Percentiles rank a stretch among this genome's conserved stretches.
Evolutionary conservation across 345 rosid species (phyloP).

Genomic region (Geranium brycei): DNA sequence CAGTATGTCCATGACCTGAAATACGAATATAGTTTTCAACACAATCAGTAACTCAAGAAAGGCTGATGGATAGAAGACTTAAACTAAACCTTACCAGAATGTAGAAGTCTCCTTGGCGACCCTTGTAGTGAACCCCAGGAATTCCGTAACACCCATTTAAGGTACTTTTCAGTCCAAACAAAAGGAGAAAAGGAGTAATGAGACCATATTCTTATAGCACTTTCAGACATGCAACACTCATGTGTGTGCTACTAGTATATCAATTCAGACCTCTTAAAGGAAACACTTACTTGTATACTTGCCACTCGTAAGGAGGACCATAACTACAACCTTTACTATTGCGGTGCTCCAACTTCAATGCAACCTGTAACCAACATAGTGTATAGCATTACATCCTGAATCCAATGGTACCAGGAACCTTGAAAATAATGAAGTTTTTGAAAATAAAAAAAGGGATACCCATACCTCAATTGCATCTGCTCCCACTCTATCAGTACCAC

Average conservation of each 20-base stretch:
- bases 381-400: conserved; percentile 8
- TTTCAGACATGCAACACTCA: background rate
- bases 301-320: conserved; percentile 99
- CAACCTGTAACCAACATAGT: conserved; percentile 44
- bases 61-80: conserved; percentile 1
- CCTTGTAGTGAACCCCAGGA: conserved; percentile 80
- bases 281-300: conserved; percentile 67
- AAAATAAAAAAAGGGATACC: background rate
- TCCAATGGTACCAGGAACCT: background rate
- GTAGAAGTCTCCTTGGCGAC: conserved; percentile 93
- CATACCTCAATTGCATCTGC: conserved; percentile 73
- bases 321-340: conserved; percentile 92
- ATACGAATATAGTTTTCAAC: conserved; percentile 10
- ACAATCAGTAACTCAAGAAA: background rate
- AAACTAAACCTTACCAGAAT: conserved; percentile 50
- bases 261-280: conserved; percentile 3
- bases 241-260: background rate
- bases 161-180: conserved; percentile 25
- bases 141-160: conserved; percentile 73
- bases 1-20: conserved; percentile 96
- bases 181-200: background rate
- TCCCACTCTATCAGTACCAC: conserved; percentile 57
- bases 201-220: background rate
- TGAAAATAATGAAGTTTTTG: too few relatives aligned
- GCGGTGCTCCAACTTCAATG: conserved; percentile 85